Base-by-base conservation (phyloP, 78 protist species). In the Cyanophora paradoxa region DNA sequence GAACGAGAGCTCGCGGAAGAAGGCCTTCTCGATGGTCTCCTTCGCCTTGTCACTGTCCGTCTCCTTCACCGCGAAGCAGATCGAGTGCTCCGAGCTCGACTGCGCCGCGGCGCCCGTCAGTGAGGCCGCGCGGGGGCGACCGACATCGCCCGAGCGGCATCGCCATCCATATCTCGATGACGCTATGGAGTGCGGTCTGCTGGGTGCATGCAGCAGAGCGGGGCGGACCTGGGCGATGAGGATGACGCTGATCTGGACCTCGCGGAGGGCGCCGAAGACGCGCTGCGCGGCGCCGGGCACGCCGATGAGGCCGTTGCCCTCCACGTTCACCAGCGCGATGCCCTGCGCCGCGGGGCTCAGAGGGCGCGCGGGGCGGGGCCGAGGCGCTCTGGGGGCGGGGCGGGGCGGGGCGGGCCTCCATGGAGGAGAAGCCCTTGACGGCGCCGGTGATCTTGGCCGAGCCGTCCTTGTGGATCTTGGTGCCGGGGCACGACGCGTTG, bases 271-370 rank as follows among this genome's bases (percentile, higher is more conserved):
- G 10, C 26, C 7, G 69, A 72, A 57, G 36, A 66, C 16, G 42
- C 82, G 74, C 57, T 17, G 19, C 39, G 82, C 33, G 20, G 66
- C 80, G 17, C 80, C 80, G 17, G 80, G 62, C 28, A 61, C 71
- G 20, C 80, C 80, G 16, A 63, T 37, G 56, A 75, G 10, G 26
- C 20, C 22, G 16, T 56, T 28, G 16, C 80, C 80, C 37, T 48
- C 61, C 41, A 75, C 33, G 52, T 58, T 58, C 31, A 75, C 72
- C 20, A 75, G 56, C 33, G 64, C 10, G 30, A 75, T 56, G 8
- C 37, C 64, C 22, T 24, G 31, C 39, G 26, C 31, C 40, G 31
- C 33, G 17, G 52, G 7, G 24, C 5, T 56, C 33, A 13, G 61
- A 22, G 33, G 61, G 61, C 34, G 17, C 14, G 33, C 61, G 26